These are phyloP conservation scores for Candida coleopterorum DNA, from an alignment of 805 yeast genomes.

Conservation along the genomic window DNA sequence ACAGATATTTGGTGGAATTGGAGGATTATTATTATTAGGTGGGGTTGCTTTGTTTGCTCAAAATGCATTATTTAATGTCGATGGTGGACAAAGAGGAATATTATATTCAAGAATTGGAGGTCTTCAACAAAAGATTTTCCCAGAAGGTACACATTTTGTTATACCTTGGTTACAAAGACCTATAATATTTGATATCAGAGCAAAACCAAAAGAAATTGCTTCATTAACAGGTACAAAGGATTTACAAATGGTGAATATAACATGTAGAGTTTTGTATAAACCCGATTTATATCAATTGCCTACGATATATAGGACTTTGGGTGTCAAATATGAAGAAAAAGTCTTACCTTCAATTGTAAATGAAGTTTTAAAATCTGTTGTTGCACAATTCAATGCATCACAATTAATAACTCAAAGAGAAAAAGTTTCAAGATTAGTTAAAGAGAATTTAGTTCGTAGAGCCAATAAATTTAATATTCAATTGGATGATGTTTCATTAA, in stretches of 20 bases:
- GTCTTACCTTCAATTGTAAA: slow-evolving; percentile 97
- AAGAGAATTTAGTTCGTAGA: slow-evolving; percentile 86
- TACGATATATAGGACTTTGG: slow-evolving; percentile 83
- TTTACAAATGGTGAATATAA: slow-evolving; percentile 97
- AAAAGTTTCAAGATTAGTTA: slow-evolving; percentile 83
- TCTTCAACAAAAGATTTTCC: slow-evolving; percentile 73
- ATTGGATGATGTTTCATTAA: slow-evolving; percentile 93
- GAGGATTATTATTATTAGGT: slow-evolving; percentile 37
- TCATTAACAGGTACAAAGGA: slow-evolving; percentile 97
- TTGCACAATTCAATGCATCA: slow-evolving; percentile 97
- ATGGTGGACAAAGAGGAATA: slow-evolving; percentile 98
- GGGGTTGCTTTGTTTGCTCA: slow-evolving; percentile 38
- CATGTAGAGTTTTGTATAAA: slow-evolving; percentile 94
- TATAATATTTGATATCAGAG: slow-evolving; percentile 88
- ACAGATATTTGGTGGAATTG: slow-evolving; percentile 38
- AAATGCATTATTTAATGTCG: slow-evolving; percentile 58
- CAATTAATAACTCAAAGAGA: slow-evolving; percentile 99
- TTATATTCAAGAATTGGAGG: slow-evolving; percentile 86
- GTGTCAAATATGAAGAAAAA: slow-evolving; percentile 93
- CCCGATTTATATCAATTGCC: slow-evolving; percentile 81
- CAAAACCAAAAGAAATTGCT: slow-evolving; percentile 94
- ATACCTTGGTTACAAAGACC: slow-evolving; percentile 96
- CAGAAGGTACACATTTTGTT: slow-evolving; percentile 93
- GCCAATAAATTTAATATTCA: slow-evolving; percentile 83
- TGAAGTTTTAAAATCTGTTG: slow-evolving; percentile 93